A percentile compares a stretch with the other conserved stretches of the same genome.
These are phyloP conservation scores for Byssochlamys sp. DNA, from an alignment of 2,329 filamentous ascomycete species.

Conservation along the genomic window DNA sequence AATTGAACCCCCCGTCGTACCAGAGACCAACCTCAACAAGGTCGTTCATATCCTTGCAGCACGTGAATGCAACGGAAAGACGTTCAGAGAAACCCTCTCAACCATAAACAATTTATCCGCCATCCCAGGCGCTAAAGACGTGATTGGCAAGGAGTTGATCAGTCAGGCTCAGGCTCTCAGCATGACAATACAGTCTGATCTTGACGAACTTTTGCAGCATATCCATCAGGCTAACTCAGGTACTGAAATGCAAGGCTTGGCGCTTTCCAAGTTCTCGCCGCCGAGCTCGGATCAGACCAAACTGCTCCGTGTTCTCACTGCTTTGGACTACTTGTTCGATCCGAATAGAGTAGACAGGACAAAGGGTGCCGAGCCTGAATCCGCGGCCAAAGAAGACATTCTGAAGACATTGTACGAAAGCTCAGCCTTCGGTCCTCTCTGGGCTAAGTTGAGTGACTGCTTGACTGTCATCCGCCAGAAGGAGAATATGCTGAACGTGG, in stretches of 20 bases:
- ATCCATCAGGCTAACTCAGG: constrained; percentile 79
- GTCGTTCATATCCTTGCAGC: constrained; percentile 96
- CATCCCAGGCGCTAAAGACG: constrained; percentile 77
- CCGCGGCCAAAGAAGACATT: constrained; percentile 68
- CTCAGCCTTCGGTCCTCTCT: constrained; percentile 77
- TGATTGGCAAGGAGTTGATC: constrained; percentile 89
- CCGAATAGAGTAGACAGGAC: constrained; percentile 55
- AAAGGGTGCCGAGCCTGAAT: constrained; percentile 44
- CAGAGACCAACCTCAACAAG: constrained; percentile 76
- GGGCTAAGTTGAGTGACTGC: constrained; percentile 84
- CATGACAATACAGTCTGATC: constrained; percentile 71
- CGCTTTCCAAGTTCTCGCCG: constrained; percentile 88
- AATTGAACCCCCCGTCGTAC: constrained; percentile 73
- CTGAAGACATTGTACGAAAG: constrained; percentile 84
- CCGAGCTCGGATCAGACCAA: constrained; percentile 95
- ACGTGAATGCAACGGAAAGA: constrained; percentile 92
- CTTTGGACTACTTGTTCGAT: constrained; percentile 90
- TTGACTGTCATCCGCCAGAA: constrained; percentile 78
- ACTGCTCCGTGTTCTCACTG: constrained; percentile 79
- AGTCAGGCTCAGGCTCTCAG: constrained; percentile 76
- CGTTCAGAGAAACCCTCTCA: constrained; percentile 91
- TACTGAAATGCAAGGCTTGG: constrained; percentile 89
- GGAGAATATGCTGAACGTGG: constrained; percentile 93
- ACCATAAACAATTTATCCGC: constrained; percentile 97
- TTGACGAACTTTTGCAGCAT: constrained; percentile 74